phyloP scores from a whole-genome alignment of 176 grass and related monocot species.

The Chrysopogon serrulatus region DNA sequence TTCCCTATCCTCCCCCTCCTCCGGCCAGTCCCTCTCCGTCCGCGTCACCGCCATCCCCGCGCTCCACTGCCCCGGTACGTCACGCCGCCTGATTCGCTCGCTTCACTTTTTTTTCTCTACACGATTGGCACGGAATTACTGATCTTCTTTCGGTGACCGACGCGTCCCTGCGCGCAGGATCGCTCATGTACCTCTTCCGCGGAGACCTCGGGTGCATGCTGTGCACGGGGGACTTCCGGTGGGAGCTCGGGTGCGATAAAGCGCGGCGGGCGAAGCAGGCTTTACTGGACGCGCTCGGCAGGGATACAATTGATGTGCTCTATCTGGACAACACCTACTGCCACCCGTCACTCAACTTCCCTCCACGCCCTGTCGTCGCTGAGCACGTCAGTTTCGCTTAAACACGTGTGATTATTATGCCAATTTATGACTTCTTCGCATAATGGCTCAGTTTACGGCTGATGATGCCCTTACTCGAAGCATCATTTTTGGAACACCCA shows the following conservation, averaged over 20 bases:
- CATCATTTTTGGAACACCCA: too few relatives aligned
- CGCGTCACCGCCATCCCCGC: constrained; percentile 75
- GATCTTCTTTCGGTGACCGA: not conserved
- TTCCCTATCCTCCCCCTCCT: constrained; percentile 27
- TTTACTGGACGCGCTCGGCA: constrained; percentile 59
- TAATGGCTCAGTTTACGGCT: not conserved
- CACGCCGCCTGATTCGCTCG: not conserved
- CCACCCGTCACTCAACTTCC: constrained; percentile 78
- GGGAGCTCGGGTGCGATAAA: constrained; percentile 60
- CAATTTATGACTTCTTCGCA: not conserved
- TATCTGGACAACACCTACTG: constrained; percentile 93
- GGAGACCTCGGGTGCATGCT: constrained; percentile 77
- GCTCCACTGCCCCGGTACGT: constrained; percentile 64
- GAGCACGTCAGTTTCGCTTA: constrained; percentile 44
- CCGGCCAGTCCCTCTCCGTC: constrained; percentile 24
- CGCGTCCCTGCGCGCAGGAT: constrained; percentile 29
- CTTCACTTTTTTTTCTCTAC: not conserved
- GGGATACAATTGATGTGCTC: constrained; percentile 59
- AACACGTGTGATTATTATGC: not conserved
- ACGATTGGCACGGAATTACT: not conserved
- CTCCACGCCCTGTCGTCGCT: constrained; percentile 61
- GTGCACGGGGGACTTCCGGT: constrained; percentile 78
- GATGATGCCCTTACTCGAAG: not conserved
- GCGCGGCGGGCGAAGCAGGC: constrained; percentile 49
- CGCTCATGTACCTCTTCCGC: constrained; percentile 90